Base-by-base conservation (phyloP, 306 rosid species). In the Pterocarpus macrocarpus region DNA sequence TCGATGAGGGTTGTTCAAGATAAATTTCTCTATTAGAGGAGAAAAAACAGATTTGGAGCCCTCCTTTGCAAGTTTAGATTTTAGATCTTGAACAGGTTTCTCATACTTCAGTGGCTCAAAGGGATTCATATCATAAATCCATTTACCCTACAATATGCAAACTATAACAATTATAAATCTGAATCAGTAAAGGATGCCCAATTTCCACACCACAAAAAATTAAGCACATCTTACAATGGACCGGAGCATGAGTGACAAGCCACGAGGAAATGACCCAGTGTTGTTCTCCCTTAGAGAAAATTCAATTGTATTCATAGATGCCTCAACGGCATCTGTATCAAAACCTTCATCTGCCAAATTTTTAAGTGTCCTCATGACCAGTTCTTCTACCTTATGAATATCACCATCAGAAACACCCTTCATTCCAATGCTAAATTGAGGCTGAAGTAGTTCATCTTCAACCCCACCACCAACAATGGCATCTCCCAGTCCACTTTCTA, bases 71-170 rank as follows among this genome's bases (percentile, higher is more conserved):
- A 95, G 88, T 84, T 97, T 88, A 82, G 92, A 91, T 85, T 95
- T 95, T 77, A 95, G 90, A 75, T 85, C 97, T 86, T 82, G 86
- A 71, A 95, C 90, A 73, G 99, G 99, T 69, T 89, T 88, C 90
- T 95, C 99, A 59, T 93, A 95, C 87, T 93, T 95, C 69, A 95
- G 77, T 77, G 98, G 99, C 75, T 90, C 94, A 81, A 95, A 92
- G 78, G 99, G 99, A 91, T 95, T 86, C 98, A 95, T 74, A 89
- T 95, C 99, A 83, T 95, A 95, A 71, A 95, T 92, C 99, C 99
- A 95, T 84, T 93, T 95, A 71, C 99, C 99, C 99, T 95, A 81
- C 55, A 66, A 52, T 71, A 79, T 49, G 76, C 16, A 55, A 80
- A 76, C 30, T 57, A 67, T 80, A 71, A 43, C 74, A 66, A 76